A percentile compares a stretch with the other conserved stretches of the same genome.
Conservation (phyloP, 192 early-diverging fungal species). For the Coemansia sp. region DNA sequence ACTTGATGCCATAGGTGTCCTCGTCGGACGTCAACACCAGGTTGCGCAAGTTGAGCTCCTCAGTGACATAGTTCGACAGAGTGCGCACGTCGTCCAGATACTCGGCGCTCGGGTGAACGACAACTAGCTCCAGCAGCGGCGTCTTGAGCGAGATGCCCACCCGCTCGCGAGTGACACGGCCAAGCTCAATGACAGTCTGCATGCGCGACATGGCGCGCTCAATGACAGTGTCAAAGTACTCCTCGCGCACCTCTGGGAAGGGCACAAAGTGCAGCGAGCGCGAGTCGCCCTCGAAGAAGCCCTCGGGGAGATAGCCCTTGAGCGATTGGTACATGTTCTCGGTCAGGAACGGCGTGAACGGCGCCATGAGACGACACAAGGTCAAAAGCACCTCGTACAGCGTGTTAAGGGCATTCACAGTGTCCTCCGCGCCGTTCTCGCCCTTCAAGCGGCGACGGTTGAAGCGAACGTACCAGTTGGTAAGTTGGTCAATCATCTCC, state of each 20-base stretch:
- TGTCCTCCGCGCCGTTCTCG: conserved; percentile 84
- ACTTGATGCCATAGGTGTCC: conserved; percentile 87
- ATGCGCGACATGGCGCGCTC: conserved; percentile 93
- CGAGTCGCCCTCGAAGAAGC: conserved; percentile 62
- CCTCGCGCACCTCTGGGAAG: conserved; percentile 88
- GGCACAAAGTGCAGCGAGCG: conserved; percentile 92
- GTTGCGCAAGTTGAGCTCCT: conserved; percentile 90
- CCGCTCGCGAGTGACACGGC: conserved; percentile 86
- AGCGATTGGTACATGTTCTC: conserved; percentile 98
- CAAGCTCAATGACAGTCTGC: conserved; percentile 96
- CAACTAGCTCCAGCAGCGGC: conserved; percentile 87
- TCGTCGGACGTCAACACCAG: conserved; percentile 89
- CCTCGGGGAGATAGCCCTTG: conserved; percentile 66
- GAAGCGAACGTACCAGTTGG: conserved; percentile 99
- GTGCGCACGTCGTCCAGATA: conserved; percentile 83
- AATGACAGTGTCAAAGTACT: conserved; percentile 95
- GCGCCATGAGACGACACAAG: conserved; percentile 79
- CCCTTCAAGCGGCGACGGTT: conserved; percentile 98
- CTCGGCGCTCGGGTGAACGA: conserved; percentile 82
- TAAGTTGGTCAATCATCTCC: conserved; percentile 86
- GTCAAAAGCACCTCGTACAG: conserved; percentile 96
- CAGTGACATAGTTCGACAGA: conserved; percentile 83
- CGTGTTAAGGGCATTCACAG: conserved; percentile 82
- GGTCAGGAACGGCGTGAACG: conserved; percentile 96
- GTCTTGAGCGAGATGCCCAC: conserved; percentile 93